Conservation (phyloP, 345 rosid species). For the Gossypium raimondii region DNA sequence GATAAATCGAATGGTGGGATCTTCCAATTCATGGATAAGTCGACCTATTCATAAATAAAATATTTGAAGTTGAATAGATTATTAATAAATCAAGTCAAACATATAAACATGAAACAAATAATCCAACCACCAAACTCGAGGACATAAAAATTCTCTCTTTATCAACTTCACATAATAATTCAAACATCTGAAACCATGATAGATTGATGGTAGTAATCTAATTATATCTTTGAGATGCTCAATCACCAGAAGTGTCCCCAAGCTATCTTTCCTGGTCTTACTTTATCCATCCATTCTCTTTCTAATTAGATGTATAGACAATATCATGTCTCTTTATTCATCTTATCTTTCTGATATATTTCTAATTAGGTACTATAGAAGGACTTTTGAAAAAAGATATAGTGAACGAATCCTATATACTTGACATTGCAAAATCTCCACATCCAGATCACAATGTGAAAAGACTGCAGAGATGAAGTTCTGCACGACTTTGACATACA, state of each 20-base stretch:
- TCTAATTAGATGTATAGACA: constrained; percentile 1
- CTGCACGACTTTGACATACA: neutral
- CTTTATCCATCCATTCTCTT: neutral
- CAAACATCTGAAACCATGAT: neutral
- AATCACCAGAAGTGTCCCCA: constrained; percentile 5
- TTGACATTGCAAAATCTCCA: neutral
- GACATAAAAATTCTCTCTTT: neutral
- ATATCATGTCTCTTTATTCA: neutral
- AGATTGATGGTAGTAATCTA: neutral
- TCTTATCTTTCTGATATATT: neutral
- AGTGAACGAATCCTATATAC: neutral
- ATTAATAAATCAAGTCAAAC: neutral
- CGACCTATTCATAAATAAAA: neutral
- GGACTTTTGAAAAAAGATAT: neutral
- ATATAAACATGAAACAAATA: constrained; percentile 6
- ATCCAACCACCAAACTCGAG: constrained; percentile 3
- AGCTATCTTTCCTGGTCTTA: neutral
- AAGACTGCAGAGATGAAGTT: constrained; percentile 8
- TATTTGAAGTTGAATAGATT: neutral
- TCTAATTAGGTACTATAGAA: neutral
- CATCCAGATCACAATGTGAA: neutral
- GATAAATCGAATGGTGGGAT: neutral
- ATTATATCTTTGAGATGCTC: neutral
- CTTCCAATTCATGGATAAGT: neutral
- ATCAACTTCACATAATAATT: neutral